Conservation (phyloP, 1,284 basidiomycete species). For the Phellinidium pouzarii region DNA sequence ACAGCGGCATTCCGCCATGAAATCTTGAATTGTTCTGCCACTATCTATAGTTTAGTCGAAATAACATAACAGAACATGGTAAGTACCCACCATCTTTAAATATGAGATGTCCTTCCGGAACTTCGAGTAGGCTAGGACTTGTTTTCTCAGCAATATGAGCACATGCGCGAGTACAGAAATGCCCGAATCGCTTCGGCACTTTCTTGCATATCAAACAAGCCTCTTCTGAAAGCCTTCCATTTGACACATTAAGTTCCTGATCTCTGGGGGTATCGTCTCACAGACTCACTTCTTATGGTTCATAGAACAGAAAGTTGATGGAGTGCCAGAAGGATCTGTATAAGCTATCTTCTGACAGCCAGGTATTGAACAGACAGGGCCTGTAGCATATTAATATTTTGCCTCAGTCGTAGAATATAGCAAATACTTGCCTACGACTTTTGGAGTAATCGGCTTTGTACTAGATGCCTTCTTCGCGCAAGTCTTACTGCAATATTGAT, state of each 20-base stretch:
- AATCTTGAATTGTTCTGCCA: not conserved
- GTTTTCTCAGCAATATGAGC: constrained; percentile 1
- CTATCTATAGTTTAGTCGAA: not conserved
- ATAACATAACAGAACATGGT: not conserved
- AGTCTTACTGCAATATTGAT: constrained; percentile 5
- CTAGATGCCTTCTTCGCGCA: constrained; percentile 2
- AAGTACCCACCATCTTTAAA: constrained; percentile 7
- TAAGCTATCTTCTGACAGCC: not conserved
- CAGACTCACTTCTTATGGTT: not conserved
- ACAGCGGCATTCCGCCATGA: not conserved
- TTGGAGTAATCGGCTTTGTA: not conserved
- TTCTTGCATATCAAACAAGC: constrained; percentile 7
- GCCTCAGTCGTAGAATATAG: not conserved
- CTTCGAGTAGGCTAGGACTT: constrained; percentile 2
- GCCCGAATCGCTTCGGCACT: not conserved
- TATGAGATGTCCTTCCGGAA: constrained; percentile 7
- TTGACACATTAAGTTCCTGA: no score
- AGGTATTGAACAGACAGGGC: not conserved
- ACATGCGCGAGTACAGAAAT: constrained; percentile 9
- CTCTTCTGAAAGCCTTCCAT: not conserved
- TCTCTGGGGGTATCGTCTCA: no score
- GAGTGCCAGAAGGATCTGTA: not conserved
- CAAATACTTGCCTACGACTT: not conserved
- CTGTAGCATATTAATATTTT: not conserved
- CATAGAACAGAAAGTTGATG: not conserved